phyloP scores from a whole-genome alignment of 768 basidiomycete species.

The Termitomyces sp. region DNA sequence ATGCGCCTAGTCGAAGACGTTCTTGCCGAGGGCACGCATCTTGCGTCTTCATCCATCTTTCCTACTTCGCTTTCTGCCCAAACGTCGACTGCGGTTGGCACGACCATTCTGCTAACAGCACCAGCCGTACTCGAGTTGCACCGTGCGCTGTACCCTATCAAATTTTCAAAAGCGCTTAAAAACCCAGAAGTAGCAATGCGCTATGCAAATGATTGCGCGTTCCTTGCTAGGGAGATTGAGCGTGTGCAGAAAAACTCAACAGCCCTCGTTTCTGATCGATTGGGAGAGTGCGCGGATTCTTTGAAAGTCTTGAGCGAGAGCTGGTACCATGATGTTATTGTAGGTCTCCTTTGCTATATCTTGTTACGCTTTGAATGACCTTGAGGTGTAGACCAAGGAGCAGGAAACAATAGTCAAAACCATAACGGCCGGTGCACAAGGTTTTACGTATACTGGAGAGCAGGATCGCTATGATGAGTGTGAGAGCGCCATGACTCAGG shows the following conservation, averaged over 20 bases:
- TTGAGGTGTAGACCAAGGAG: slow-evolving; percentile 40
- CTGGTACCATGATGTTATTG: slow-evolving; percentile 68
- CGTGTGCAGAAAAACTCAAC: slow-evolving; percentile 24
- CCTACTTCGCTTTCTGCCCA: slow-evolving; percentile 17
- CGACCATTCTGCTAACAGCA: slow-evolving; percentile 53
- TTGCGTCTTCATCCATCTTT: slow-evolving; percentile 54
- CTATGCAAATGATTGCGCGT: slow-evolving; percentile 78
- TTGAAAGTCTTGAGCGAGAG: slow-evolving; percentile 56
- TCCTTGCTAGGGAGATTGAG: slow-evolving; percentile 51
- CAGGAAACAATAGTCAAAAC: slow-evolving; percentile 35
- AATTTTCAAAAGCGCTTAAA: slow-evolving; percentile 40
- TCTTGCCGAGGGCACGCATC: slow-evolving; percentile 60
- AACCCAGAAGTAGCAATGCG: slow-evolving; percentile 57
- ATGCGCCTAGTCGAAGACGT: slow-evolving; percentile 53
- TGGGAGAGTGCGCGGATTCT: slow-evolving; percentile 44
- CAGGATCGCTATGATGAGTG: slow-evolving; percentile 75
- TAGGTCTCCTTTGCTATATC: slow-evolving; percentile 28
- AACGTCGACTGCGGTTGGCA: slow-evolving; percentile 37
- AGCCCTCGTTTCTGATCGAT: slow-evolving; percentile 32
- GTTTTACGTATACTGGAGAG: slow-evolving; percentile 64
- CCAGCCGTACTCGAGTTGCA: slow-evolving; percentile 71
- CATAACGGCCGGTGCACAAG: slow-evolving; percentile 47
- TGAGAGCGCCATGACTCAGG: slow-evolving; percentile 58
- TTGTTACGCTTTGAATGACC: not conserved
- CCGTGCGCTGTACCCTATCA: slow-evolving; percentile 71